Percentiles rank a stretch among this genome's conserved stretches.
Conservation (phyloP, 2,329 filamentous ascomycete genomes). For the Scorias spongiosa region DNA sequence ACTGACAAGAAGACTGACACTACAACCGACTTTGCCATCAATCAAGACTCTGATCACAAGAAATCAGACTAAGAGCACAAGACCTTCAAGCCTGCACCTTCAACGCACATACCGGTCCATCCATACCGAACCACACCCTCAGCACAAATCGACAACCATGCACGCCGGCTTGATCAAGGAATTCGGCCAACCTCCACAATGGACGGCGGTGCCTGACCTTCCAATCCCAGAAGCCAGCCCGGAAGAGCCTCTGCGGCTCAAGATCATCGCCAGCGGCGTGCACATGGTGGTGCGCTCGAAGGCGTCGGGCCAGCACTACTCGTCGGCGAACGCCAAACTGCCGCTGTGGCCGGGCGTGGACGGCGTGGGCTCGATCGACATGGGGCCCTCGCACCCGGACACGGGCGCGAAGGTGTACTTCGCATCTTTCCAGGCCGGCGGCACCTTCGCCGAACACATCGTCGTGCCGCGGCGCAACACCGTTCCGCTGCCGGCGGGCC, state of each 20-base stretch:
- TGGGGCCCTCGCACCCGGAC: constrained; percentile 11
- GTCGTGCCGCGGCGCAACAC: constrained; percentile 29
- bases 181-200: constrained; percentile 25
- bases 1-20: too few species aligned
- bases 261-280: constrained; percentile 36
- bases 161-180: constrained; percentile 26
- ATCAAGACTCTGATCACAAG: too few species aligned
- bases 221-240: constrained; percentile 16
- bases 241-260: constrained; percentile 31
- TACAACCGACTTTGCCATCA: too few species aligned
- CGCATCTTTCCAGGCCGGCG: constrained; percentile 24
- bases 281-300: constrained; percentile 40
- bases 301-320: constrained; percentile 41
- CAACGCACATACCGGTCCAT: too few species aligned
- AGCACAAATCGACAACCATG: constrained; percentile 10
- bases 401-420: constrained; percentile 39
- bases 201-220: constrained; percentile 18
- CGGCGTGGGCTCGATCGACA: constrained; percentile 29
- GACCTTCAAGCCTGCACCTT: too few species aligned
- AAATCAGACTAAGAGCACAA: too few species aligned
- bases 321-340: constrained; percentile 23
- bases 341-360: constrained; percentile 41
- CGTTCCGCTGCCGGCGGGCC: constrained; percentile 28
- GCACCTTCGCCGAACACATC: constrained; percentile 34
- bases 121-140: too few species aligned